Evolutionary conservation across 202 grass and related monocot species (phyloP).

Genomic region (Bolboschoenoplectus hybrid): DNA sequence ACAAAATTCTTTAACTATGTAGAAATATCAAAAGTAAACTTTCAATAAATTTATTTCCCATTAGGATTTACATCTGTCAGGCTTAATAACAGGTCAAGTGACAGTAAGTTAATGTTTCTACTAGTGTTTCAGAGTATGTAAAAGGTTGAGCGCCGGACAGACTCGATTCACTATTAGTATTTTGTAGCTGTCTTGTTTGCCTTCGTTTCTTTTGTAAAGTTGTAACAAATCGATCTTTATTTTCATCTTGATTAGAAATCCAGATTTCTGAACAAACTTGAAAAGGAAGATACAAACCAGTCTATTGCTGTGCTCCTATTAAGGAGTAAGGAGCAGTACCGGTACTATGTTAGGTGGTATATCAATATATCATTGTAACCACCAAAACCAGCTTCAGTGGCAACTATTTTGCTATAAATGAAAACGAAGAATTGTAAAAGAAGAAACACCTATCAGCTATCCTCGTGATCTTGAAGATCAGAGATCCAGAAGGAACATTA

Average conservation of each 20-base stretch:
- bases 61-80: not conserved
- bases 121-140: not conserved
- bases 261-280: not conserved
- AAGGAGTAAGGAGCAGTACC: not conserved
- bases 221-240: not conserved
- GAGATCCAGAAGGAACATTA: constrained; percentile 6
- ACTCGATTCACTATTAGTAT: not conserved
- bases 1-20: not conserved
- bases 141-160: not conserved
- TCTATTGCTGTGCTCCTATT: constrained; percentile 19
- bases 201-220: not conserved
- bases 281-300: not conserved
- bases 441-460: constrained; percentile 37
- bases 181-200: not conserved
- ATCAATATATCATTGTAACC: too few species aligned
- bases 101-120: not conserved
- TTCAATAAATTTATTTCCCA: not conserved
- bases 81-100: not conserved
- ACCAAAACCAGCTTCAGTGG: not conserved
- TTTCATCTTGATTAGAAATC: not conserved
- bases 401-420: constrained; percentile 21
- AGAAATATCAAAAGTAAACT: not conserved
- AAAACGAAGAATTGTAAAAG: not conserved
- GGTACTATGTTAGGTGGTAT: too few species aligned
- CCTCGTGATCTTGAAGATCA: constrained; percentile 41